Evolutionary conservation across 768 basidiomycete genomes (phyloP).

Genomic region (Phlebiopsis gigantea): DNA sequence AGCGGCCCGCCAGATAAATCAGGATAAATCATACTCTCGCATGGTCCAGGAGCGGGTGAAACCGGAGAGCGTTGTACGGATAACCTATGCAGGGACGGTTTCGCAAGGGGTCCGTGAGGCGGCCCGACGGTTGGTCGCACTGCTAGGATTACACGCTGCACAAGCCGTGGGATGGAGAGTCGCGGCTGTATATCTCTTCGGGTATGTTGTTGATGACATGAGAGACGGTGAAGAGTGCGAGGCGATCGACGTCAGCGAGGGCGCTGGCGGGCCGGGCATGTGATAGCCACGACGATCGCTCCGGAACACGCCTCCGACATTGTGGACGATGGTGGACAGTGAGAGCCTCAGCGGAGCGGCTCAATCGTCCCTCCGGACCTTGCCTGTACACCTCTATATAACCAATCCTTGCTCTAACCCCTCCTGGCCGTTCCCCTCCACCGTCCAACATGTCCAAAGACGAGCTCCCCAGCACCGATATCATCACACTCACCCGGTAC

Average conservation of each 20-base stretch:
- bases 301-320: conserved; percentile 3
- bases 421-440: conserved; percentile 7
- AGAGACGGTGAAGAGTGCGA: background rate
- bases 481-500: conserved; percentile 91
- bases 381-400: background rate
- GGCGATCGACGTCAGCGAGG: background rate
- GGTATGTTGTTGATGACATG: no score
- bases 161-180: no score
- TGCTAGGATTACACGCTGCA: no score
- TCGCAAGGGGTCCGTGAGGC: background rate
- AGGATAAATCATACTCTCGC: no score
- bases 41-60: no score
- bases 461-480: conserved; percentile 74
- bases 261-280: conserved; percentile 2
- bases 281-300: conserved; percentile 1
- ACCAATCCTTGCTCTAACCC: conserved; percentile 2
- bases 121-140: background rate
- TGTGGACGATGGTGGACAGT: background rate
- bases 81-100: background rate
- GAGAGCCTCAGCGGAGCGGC: background rate
- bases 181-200: no score
- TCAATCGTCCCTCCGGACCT: conserved; percentile 3
- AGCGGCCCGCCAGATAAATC: no score
- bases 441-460: conserved; percentile 32
- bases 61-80: no score